These are phyloP conservation scores for Lipomyces japonicus DNA, from an alignment of 805 yeast genomes.

Conservation along the genomic window DNA sequence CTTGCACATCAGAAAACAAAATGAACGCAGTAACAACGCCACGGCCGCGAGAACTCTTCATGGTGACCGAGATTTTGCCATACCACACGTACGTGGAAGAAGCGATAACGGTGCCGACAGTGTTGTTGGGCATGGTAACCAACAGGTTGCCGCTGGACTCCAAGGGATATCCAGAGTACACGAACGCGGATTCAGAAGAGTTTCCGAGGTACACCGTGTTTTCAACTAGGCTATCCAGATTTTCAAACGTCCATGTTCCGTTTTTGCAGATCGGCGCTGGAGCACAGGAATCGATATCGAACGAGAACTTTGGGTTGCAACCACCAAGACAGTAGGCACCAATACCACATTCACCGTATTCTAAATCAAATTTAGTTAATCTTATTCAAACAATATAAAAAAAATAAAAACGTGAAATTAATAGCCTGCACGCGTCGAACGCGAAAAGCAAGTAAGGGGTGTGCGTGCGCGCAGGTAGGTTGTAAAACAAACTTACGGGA, in stretches of 20 bases:
- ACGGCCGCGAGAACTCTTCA: conserved; percentile 67
- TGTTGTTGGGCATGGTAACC: conserved; percentile 72
- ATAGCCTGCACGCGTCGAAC: too few relatives aligned
- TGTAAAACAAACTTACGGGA: conserved; percentile 42
- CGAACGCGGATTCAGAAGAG: conserved; percentile 62
- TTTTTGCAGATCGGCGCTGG: conserved; percentile 75
- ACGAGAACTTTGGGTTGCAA: conserved; percentile 75
- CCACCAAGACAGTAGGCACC: conserved; percentile 80
- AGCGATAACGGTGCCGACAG: conserved; percentile 75
- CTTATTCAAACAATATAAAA: too few relatives aligned
- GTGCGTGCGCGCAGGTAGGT: too few relatives aligned
- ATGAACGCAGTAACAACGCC: conserved; percentile 87
- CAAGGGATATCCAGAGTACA: conserved; percentile 50
- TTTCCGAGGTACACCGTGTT: conserved; percentile 62
- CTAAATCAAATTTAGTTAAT: conserved; percentile 2
- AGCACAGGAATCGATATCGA: conserved; percentile 66
- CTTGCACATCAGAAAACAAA: conserved; percentile 77
- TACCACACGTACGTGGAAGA: conserved; percentile 82
- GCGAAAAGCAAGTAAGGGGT: too few relatives aligned
- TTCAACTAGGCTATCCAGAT: conserved; percentile 37
- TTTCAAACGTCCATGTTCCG: conserved; percentile 33
- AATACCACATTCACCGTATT: conserved; percentile 74
- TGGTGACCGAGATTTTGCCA: conserved; percentile 66
- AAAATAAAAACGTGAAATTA: too few relatives aligned
- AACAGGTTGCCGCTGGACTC: conserved; percentile 56